These are phyloP conservation scores for Hypoxylon sp. DNA, from an alignment of 2,329 filamentous ascomycete genomes.

Conservation along the genomic window DNA sequence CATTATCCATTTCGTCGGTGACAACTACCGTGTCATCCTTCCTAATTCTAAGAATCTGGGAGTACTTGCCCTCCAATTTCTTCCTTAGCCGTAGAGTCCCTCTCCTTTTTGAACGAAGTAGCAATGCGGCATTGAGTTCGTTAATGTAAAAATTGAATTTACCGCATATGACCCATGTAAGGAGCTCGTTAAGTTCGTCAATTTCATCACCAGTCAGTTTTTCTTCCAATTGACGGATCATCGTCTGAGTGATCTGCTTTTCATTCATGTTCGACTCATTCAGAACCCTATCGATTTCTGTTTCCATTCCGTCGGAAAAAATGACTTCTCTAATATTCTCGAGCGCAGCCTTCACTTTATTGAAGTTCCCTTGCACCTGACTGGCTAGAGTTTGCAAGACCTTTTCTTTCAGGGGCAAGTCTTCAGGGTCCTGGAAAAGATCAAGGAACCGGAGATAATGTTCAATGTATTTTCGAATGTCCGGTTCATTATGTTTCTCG, in stretches of 20 bases:
- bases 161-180: conserved; percentile 30
- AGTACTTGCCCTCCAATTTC: conserved; percentile 30
- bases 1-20: conserved; percentile 13
- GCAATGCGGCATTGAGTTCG: conserved; percentile 22
- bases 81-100: conserved; percentile 20
- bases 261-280: conserved; percentile 20
- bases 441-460: conserved; percentile 20
- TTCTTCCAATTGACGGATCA: conserved; percentile 21
- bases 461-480: conserved; percentile 25
- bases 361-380: conserved; percentile 28
- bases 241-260: conserved; percentile 16
- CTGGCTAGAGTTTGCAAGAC: conserved; percentile 11
- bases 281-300: conserved; percentile 19
- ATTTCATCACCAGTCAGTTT: conserved; percentile 23
- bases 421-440: conserved; percentile 31
- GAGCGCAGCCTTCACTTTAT: conserved; percentile 28
- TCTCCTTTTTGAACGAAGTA: conserved; percentile 24
- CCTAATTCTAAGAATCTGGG: conserved; percentile 19
- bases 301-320: conserved; percentile 17
- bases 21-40: conserved; percentile 14
- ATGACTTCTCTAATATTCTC: conserved; percentile 28
- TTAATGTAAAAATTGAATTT: conserved; percentile 12
- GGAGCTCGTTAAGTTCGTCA: conserved; percentile 37
- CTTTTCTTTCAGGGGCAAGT: conserved; percentile 9
- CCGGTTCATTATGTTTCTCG: conserved; percentile 9